A percentile compares a stretch with the other conserved stretches of the same genome.
Conservation (phyloP, 257 asterid species). For the Ophiorrhiza pumila region DNA sequence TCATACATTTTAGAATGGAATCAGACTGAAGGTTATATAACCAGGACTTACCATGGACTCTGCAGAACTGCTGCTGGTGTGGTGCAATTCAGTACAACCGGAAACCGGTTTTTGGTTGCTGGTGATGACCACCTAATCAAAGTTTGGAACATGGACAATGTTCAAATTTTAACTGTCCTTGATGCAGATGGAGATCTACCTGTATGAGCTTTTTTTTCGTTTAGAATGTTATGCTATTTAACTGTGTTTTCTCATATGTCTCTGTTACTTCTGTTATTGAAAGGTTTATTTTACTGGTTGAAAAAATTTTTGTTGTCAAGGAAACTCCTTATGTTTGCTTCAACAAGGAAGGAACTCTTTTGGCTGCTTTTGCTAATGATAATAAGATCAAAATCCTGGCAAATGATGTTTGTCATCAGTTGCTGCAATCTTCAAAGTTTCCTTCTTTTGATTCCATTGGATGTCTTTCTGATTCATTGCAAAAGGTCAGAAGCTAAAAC, state of each 20-base stretch:
- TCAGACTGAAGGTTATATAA: slow-evolving; percentile 41
- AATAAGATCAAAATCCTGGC: slow-evolving; percentile 58
- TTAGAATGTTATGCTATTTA: not conserved
- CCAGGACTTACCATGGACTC: slow-evolving; percentile 47
- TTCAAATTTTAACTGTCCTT: slow-evolving; percentile 31
- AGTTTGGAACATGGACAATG: slow-evolving; percentile 55
- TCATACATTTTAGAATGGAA: slow-evolving; percentile 66
- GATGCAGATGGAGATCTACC: slow-evolving; percentile 56
- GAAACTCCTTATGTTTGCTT: slow-evolving; percentile 50
- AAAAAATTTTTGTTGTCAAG: slow-evolving; percentile 18
- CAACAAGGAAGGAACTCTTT: slow-evolving; percentile 43
- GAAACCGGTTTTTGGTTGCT: slow-evolving; percentile 46
- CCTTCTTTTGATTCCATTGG: slow-evolving; percentile 27
- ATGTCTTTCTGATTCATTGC: slow-evolving; percentile 29
- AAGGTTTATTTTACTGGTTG: too few relatives aligned
- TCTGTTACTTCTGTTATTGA: too few relatives aligned
- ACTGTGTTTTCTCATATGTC: not conserved
- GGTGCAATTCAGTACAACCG: slow-evolving; percentile 40
- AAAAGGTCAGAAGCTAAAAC: slow-evolving; percentile 32
- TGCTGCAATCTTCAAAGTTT: slow-evolving; percentile 38
- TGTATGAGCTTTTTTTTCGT: slow-evolving; percentile 30
- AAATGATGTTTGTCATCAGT: slow-evolving; percentile 31
- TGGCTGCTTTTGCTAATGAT: slow-evolving; percentile 50
- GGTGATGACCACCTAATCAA: slow-evolving; percentile 61
- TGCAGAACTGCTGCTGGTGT: slow-evolving; percentile 29